Conservation (phyloP, 164 flowering plant species). For the Magnolia kwangsiensis region DNA sequence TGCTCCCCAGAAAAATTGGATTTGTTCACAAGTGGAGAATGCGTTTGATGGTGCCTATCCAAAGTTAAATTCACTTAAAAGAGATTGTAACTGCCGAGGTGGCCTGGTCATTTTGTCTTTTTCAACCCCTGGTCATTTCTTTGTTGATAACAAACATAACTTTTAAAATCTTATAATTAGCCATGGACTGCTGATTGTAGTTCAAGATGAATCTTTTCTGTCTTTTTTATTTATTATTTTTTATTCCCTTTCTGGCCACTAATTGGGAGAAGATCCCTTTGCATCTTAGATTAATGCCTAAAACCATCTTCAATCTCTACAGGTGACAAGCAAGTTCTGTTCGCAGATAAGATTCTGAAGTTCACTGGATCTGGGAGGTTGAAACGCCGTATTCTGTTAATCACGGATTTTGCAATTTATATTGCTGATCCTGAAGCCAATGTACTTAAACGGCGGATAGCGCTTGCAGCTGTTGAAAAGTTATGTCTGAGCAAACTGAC, state of each 20-base stretch:
- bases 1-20: too few relatives aligned
- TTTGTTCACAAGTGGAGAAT: too few relatives aligned
- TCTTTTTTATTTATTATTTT: too few relatives aligned
- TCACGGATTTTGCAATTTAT: slow-evolving; percentile 86
- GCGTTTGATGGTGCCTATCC: too few relatives aligned
- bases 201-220: too few relatives aligned
- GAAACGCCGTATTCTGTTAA: slow-evolving; percentile 65
- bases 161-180: too few relatives aligned
- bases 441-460: slow-evolving; percentile 71
- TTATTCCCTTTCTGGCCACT: neutral
- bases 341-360: slow-evolving; percentile 93
- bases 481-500: slow-evolving; percentile 80
- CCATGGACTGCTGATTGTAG: too few relatives aligned
- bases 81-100: too few relatives aligned
- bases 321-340: slow-evolving; percentile 84
- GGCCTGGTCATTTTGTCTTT: too few relatives aligned
- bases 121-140: too few relatives aligned
- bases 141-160: too few relatives aligned
- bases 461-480: slow-evolving; percentile 81
- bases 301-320: slow-evolving; percentile 11
- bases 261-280: neutral
- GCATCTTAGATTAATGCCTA: neutral
- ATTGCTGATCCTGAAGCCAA: slow-evolving; percentile 76
- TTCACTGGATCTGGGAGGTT: slow-evolving; percentile 92
- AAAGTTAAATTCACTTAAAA: too few relatives aligned